phyloP scores from a whole-genome alignment of 2,329 filamentous ascomycete genomes.

The Elsinoe fawcettii region DNA sequence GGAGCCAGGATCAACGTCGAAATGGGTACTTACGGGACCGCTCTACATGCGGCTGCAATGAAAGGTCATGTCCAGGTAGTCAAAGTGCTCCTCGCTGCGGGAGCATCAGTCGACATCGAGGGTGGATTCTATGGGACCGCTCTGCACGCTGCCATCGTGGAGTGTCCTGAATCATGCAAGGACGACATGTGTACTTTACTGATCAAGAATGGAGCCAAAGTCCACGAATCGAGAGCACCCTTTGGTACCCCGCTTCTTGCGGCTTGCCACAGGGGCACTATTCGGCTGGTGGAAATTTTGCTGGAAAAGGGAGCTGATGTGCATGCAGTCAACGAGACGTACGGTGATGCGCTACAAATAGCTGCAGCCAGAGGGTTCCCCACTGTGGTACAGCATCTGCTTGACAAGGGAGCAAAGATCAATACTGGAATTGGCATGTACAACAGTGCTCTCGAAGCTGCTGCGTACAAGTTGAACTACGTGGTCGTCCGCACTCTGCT shows the following conservation, averaged over 20 bases:
- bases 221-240: slow-evolving; percentile 16
- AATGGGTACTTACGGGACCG: not conserved
- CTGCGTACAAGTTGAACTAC: not conserved
- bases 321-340: slow-evolving; percentile 14
- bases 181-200: slow-evolving; percentile 16
- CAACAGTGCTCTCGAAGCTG: not conserved
- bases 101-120: slow-evolving; percentile 20
- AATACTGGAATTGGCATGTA: not conserved
- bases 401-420: not conserved
- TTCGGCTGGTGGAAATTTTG: slow-evolving; percentile 15
- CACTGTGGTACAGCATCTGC: too few species aligned
- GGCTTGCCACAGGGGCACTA: not conserved
- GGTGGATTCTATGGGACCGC: slow-evolving; percentile 11
- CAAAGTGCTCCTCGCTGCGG: slow-evolving; percentile 17
- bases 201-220: slow-evolving; percentile 23
- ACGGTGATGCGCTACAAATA: slow-evolving; percentile 22
- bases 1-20: not conserved
- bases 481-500: too few species aligned
- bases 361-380: slow-evolving; percentile 16
- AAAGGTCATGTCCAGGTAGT: not conserved
- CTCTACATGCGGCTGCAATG: not conserved
- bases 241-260: slow-evolving; percentile 21
- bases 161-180: slow-evolving; percentile 18
- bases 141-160: slow-evolving; percentile 21
- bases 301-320: slow-evolving; percentile 18